Conservation (phyloP, 495 filamentous ascomycete species). For the Coniosporium apollinis region DNA sequence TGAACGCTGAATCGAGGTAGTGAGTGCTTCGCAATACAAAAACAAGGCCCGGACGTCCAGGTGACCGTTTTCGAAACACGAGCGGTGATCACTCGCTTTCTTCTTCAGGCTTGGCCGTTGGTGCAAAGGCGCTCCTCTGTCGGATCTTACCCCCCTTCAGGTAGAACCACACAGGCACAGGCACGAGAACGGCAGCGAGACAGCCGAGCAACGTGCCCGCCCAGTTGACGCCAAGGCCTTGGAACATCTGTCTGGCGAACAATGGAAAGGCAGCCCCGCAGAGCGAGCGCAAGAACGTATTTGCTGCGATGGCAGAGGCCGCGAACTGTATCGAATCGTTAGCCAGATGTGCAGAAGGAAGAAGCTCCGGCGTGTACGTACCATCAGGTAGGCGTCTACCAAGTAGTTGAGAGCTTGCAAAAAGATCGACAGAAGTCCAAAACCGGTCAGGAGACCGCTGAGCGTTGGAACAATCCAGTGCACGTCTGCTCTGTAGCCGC, state of each 20-base stretch:
- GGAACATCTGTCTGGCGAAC: conserved; percentile 68
- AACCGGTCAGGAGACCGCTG: conserved; percentile 45
- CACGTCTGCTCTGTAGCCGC: conserved; percentile 41
- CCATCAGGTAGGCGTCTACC: conserved; percentile 75
- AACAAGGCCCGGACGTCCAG: too few species aligned
- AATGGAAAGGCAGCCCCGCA: conserved; percentile 68
- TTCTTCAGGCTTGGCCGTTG: too few species aligned
- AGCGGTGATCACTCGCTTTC: too few species aligned
- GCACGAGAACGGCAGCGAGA: conserved; percentile 49
- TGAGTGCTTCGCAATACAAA: too few species aligned
- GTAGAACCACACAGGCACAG: conserved; percentile 56
- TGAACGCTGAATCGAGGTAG: too few species aligned
- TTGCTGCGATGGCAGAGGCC: conserved; percentile 74
- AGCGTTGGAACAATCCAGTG: conserved; percentile 75
- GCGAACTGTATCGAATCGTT: conserved; percentile 25
- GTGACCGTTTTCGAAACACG: too few species aligned
- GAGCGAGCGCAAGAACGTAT: conserved; percentile 71
- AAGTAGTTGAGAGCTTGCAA: conserved; percentile 74
- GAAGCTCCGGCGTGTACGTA: conserved; percentile 28
- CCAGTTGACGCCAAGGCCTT: conserved; percentile 60
- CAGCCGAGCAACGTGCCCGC: conserved; percentile 61
- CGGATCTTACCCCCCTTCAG: conserved; percentile 47
- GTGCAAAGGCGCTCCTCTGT: conserved; percentile 50
- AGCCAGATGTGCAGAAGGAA: neutral
- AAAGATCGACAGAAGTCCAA: conserved; percentile 64